Conservation (phyloP, 441 rosid species). For the Lepidium campestre region DNA sequence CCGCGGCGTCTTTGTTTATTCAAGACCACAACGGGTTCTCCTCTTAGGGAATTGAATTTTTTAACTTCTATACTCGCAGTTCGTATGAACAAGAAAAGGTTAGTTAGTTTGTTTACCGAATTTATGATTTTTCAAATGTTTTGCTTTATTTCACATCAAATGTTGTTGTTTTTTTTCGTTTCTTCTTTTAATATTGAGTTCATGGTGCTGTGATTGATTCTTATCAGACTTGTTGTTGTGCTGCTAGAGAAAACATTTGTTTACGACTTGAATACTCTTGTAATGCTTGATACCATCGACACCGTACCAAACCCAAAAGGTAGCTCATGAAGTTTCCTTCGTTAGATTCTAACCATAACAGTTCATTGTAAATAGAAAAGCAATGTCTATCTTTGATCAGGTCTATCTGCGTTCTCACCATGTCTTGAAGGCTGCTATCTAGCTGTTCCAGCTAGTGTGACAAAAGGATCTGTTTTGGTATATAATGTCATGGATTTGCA, state of each 20-base stretch:
- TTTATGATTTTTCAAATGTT: background rate
- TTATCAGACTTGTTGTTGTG: constrained; percentile 76
- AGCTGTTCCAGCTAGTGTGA: constrained; percentile 83
- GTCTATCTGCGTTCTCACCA: constrained; percentile 87
- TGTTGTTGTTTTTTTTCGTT: background rate
- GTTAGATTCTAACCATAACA: background rate
- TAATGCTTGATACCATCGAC: constrained; percentile 69
- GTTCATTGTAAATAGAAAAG: background rate
- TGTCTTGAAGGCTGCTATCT: constrained; percentile 76
- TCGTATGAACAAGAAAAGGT: constrained; percentile 75
- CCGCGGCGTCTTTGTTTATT: constrained; percentile 85
- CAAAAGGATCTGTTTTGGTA: constrained; percentile 75
- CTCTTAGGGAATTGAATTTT: constrained; percentile 71
- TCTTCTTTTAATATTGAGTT: background rate
- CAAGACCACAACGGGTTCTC: constrained; percentile 55
- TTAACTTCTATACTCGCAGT: constrained; percentile 76
- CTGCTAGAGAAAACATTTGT: constrained; percentile 76
- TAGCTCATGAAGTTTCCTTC: constrained; percentile 11
- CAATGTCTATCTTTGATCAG: constrained; percentile 30
- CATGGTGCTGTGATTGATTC: constrained; percentile 12
- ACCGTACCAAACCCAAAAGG: constrained; percentile 82
- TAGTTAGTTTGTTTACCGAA: background rate
- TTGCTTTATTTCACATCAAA: no score
- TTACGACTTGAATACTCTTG: constrained; percentile 66
- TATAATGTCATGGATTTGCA: constrained; percentile 80